Conservation (phyloP, 139 green algal genomes). For the Coccomyxa sp. region DNA sequence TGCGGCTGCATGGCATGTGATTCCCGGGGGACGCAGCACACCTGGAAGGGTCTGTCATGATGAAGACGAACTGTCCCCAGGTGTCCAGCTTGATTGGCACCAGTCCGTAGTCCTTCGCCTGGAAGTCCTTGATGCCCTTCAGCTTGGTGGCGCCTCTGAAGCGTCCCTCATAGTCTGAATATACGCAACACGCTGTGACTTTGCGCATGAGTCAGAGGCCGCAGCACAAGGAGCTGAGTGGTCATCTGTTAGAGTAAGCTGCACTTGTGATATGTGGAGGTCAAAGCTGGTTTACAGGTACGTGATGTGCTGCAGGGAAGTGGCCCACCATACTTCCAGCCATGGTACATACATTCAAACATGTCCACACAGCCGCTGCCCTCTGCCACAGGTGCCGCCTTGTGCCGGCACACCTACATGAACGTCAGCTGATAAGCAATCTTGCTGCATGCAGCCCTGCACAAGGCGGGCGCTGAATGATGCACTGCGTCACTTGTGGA, state of each 20-base stretch:
- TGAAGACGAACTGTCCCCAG: constrained; percentile 29
- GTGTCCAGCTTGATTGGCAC: constrained; percentile 21
- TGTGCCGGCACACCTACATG: constrained; percentile 57
- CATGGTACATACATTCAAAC: constrained; percentile 55
- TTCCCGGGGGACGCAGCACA: background rate
- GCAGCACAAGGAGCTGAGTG: background rate
- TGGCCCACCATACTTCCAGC: constrained; percentile 43
- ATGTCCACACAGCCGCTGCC: constrained; percentile 17
- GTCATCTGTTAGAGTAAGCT: background rate
- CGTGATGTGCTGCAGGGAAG: background rate
- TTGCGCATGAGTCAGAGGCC: too few relatives aligned
- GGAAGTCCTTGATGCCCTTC: constrained; percentile 45
- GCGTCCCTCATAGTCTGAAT: constrained; percentile 1
- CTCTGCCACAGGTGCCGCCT: constrained; percentile 39
- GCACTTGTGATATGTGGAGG: background rate
- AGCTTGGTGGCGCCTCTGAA: constrained; percentile 30
- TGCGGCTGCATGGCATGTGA: background rate
- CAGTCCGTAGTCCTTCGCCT: constrained; percentile 26
- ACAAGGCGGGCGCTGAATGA: background rate
- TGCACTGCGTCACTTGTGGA: background rate
- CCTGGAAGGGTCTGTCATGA: background rate
- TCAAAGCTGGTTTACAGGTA: background rate
- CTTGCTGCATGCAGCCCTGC: background rate
- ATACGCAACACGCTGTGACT: too few relatives aligned
- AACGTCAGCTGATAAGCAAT: background rate